Base-by-base conservation (phyloP, 768 basidiomycete genomes). In the Tylopilus cervinicoccineus region DNA sequence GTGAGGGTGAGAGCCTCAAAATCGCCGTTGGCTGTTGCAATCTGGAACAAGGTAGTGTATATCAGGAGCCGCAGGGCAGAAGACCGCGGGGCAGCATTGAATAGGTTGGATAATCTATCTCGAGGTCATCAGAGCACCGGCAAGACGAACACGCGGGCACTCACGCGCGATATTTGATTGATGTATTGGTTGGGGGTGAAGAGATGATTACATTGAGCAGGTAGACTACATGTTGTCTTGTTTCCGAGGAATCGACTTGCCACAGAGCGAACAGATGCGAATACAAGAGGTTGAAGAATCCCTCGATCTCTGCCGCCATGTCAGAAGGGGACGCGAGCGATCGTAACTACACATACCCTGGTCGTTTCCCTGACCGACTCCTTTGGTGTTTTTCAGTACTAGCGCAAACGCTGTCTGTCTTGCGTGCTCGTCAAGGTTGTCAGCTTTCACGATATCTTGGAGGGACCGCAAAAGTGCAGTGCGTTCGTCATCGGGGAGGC, bases 261-360 rank as follows among this genome's bases (percentile, higher is more conserved):
- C 79, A 84, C 22, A 87, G 69, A 10, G 76, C 66, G 54, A 87
- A 76, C 32, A 90, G 61, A 69, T 91, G 87, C 3, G 88, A 78
- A 59, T 79, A 85, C 36, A 92, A 63, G 28, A 92, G 75, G 66
- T 91, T 91, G 75, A 90, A 92, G 67, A 91, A 92, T 17, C 90
- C 90, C 70, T 92, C 88, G 53, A 83, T 81, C 70, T 93, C 86
- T 88, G 63, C 20, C 36, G 19, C 27, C 45, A 26, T 26, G 33
- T 59, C 6, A 59, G 31, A 31, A 53, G 17, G 14, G 19, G 26
- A 43, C n/a, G 32, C 20, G 2, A 44, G 20, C 27, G 26, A 45
- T 48, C 29, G 17, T 23, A 11, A 24, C 20, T 11, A 37, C 38
- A 64, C 77, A 39, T 57, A 86, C 90, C 90, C 72, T 80, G 81